Base-by-base conservation (phyloP, 768 basidiomycete species). In the Tulasnella sp. region DNA sequence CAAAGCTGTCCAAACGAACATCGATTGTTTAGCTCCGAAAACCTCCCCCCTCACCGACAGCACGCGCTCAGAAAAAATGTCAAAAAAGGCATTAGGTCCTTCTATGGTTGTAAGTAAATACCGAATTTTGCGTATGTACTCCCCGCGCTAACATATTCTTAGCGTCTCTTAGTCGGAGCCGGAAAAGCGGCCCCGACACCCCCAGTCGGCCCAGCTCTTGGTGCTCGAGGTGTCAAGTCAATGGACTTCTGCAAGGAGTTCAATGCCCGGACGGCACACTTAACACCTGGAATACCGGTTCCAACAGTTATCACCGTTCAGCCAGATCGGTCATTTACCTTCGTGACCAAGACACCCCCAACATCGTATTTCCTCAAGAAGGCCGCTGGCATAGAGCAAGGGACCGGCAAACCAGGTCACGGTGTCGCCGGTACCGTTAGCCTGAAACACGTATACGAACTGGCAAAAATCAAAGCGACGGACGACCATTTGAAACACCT, bases 241-340 rank as follows among this genome's bases (percentile, higher is more conserved):
- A 99, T 99, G 93, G 98, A 99, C 86, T 99, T 99, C 83, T 98
- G 96, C 88, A 99, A 98, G 84, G 96, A 99, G 84, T 99, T 99
- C 87, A 99, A 99, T 83, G 96, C 97, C n/a, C 91, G 92, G 80
- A 98, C 97, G 26, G 92, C 94, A 42, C 92, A 94, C 83, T 88
- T 97, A 48, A 89, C 91, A 80, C 90, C 92, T 23, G 94, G 94
- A 46, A 89, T 93, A 13, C 97, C 98, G 9, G 89, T 90, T 51
- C 97, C 98, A 13, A 98, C 96, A n/a, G 85, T 92, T 79, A 96
- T 99, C 82, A 93, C 90, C 77, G 92, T 99, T 79, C 91, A 94
- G 82, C 94, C 97, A 76, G 98, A 99, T 87, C 92, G 96, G 80
- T 90, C 96, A 75, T 99, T 99, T 87, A 90, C 92, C 73, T 99